Base-by-base conservation (phyloP, 768 basidiomycete species). In the Leccinum aurantiacum region DNA sequence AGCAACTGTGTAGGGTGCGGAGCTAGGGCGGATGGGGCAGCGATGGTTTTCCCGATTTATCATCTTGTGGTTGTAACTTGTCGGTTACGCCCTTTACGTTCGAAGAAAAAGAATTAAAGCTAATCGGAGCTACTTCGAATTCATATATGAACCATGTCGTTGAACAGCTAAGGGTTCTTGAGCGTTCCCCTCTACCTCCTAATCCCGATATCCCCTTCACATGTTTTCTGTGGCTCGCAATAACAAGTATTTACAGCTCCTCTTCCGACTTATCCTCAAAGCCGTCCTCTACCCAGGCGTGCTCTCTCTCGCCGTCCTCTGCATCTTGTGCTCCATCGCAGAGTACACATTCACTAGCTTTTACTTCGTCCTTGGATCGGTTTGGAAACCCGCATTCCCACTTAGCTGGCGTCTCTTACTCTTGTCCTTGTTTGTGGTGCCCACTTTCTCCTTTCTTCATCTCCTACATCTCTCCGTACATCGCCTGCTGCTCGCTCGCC, bases 381-480 rank as follows among this genome's bases (percentile, higher is more conserved):
- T 70, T 46, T 69, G 69, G 69, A 58, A 52, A 37, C 61, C 63
- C 0, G 63, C 57, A 0, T 69, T 70, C 49, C 69, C 67, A 1
- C 17, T 38, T 4, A 70, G 59, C 33, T 69, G 67, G 67, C 68
- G 60, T 35, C 1, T 68, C 0, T 1, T 65, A 1, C 46, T 68
- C 53, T 10, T 68, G 25, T 59, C 46, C 1, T 31, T 70, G 35
- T 65, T 58, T 14, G 54, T 58, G 1, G 51, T 65, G 6, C 67
- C 69, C 8, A 6, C 25, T 4, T 46, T 70, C 7, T 52, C 68
- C 0, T 56, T 53, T 3, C 13, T 65, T 6, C 67, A 68, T 1
- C 29, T 65, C 48, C 1, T 38, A 3, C 52, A 53, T 52, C 56
- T 67, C 56, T 48, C 27, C 0, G 24, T 14, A 9, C 4, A 25